Conservation (phyloP, 306 rosid species). For the Cicer pinnatifidum region DNA sequence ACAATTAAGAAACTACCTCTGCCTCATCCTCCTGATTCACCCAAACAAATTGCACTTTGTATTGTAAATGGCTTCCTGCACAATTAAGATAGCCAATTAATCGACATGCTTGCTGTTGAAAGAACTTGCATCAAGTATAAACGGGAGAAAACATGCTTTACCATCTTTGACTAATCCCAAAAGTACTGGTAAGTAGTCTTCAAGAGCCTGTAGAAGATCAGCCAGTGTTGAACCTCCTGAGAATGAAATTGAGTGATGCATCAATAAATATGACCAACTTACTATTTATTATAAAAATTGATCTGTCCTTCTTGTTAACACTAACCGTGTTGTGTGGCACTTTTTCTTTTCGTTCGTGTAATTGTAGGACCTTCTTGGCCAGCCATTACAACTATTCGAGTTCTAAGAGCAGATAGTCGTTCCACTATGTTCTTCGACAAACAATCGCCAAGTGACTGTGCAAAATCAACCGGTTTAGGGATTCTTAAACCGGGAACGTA, state of each 20-base stretch:
- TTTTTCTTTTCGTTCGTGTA: slow-evolving; percentile 84
- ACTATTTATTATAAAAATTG: slow-evolving; percentile 26
- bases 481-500: slow-evolving; percentile 94
- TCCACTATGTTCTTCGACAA: slow-evolving; percentile 83
- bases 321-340: slow-evolving; percentile 92
- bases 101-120: slow-evolving; percentile 29
- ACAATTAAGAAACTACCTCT: slow-evolving; percentile 55
- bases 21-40: slow-evolving; percentile 90
- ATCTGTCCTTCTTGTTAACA: slow-evolving; percentile 40
- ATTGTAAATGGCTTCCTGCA: slow-evolving; percentile 90
- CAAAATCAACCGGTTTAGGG: slow-evolving; percentile 93
- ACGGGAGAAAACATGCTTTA: slow-evolving; percentile 42
- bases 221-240: slow-evolving; percentile 92
- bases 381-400: slow-evolving; percentile 96
- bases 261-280: slow-evolving; percentile 42
- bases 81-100: slow-evolving; percentile 44
- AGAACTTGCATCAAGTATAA: slow-evolving; percentile 40
- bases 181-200: slow-evolving; percentile 94
- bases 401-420: slow-evolving; percentile 85
- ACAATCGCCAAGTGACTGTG: slow-evolving; percentile 72
- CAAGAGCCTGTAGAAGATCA: slow-evolving; percentile 93
- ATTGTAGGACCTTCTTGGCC: slow-evolving; percentile 91
- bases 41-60: slow-evolving; percentile 89
- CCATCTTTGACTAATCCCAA: slow-evolving; percentile 92
- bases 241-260: slow-evolving; percentile 49